phyloP scores from a whole-genome alignment of 2,329 filamentous ascomycete genomes.

The Chrysoporthe puriensis region DNA sequence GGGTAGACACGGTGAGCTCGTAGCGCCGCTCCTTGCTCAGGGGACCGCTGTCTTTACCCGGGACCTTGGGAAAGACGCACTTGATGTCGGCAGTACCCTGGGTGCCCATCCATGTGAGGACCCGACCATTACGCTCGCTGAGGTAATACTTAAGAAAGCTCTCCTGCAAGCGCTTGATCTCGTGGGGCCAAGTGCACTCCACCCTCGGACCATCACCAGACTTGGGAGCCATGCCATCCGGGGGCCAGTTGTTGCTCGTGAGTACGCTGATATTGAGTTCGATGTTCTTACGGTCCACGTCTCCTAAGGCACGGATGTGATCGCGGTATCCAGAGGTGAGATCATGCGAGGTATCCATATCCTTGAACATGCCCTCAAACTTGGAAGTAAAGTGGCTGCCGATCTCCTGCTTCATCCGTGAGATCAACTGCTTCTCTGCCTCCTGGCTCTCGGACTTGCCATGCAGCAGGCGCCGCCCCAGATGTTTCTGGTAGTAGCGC shows the following conservation, averaged over 20 bases:
- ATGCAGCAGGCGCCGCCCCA: conserved; percentile 84
- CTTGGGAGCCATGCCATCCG: conserved; percentile 70
- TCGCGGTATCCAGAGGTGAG: conserved; percentile 77
- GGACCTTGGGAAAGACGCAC: conserved; percentile 73
- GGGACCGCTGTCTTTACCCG: conserved; percentile 67
- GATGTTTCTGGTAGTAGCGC: conserved; percentile 96
- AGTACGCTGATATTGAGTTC: conserved; percentile 86
- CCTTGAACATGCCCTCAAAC: conserved; percentile 97
- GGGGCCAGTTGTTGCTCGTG: conserved; percentile 93
- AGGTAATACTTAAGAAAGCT: conserved; percentile 91
- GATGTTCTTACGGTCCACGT: conserved; percentile 62
- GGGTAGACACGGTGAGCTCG: conserved; percentile 90
- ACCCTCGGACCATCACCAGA: conserved; percentile 50
- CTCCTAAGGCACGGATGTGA: conserved; percentile 59
- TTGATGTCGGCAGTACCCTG: conserved; percentile 84
- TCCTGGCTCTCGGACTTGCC: conserved; percentile 89
- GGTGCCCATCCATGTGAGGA: conserved; percentile 78
- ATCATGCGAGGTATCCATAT: conserved; percentile 87
- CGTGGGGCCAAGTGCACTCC: conserved; percentile 73
- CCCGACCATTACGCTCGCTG: conserved; percentile 82
- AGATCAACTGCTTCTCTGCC: conserved; percentile 93
- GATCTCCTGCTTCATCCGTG: conserved; percentile 94
- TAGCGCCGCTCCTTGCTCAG: conserved; percentile 72
- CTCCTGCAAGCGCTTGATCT: conserved; percentile 74
- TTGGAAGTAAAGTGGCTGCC: conserved; percentile 93